Conservation (phyloP, 192 early-diverging fungal species). For the Rhizophagus sp. region DNA sequence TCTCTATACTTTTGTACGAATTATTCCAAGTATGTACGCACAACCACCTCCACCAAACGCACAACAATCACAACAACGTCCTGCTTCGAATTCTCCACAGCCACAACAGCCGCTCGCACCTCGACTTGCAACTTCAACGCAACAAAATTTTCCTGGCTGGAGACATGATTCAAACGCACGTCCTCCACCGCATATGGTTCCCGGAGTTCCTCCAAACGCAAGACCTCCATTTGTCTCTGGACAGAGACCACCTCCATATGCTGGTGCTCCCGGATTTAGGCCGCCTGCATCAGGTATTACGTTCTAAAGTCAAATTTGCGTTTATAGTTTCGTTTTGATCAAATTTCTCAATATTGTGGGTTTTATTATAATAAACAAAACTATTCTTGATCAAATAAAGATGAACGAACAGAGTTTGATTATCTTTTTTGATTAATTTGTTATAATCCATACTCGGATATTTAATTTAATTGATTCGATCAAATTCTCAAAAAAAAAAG, state of each 20-base stretch:
- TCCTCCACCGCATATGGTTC: conserved; percentile 36
- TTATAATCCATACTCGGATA: background rate
- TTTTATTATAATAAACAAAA: too few species aligned
- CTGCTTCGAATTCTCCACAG: conserved; percentile 15
- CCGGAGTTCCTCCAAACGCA: background rate
- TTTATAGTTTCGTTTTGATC: conserved; percentile 14
- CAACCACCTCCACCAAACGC: conserved; percentile 14
- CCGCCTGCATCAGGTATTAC: conserved; percentile 38
- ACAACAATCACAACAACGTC: conserved; percentile 26
- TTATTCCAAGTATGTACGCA: background rate
- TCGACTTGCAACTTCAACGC: conserved; percentile 8
- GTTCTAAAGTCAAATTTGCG: conserved; percentile 29
- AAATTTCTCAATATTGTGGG: conserved; percentile 24
- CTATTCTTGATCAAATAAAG: too few species aligned
- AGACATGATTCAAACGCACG: conserved; percentile 24
- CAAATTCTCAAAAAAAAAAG: background rate
- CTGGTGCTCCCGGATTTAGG: conserved; percentile 30
- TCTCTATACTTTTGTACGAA: too few species aligned
- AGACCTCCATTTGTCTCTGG: conserved; percentile 20
- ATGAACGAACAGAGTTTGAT: too few species aligned
- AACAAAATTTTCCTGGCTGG: conserved; percentile 23
- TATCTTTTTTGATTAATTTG: background rate
- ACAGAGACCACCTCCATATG: conserved; percentile 32
- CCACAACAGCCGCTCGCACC: conserved; percentile 14
- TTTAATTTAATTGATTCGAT: background rate